Base-by-base conservation (phyloP, 345 rosid genomes). In the Pugionium dolabratum region DNA sequence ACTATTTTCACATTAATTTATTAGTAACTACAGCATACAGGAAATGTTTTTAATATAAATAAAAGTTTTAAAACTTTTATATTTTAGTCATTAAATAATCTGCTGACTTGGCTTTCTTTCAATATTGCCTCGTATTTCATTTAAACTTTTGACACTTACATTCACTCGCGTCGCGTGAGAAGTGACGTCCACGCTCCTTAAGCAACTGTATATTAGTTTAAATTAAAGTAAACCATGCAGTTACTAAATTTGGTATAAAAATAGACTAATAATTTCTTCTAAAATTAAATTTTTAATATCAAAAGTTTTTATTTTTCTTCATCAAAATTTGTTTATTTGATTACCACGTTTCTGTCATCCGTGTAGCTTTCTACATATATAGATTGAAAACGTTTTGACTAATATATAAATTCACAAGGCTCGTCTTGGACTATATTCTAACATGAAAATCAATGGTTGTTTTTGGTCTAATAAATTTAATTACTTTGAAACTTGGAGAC, bases 21-120 rank as follows among this genome's bases (percentile, higher is more conserved):
- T 18, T 18, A 18, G n/a, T n/a, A n/a, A n/a, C n/a, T n/a, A n/a
- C n/a, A n/a, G n/a, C n/a, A n/a, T n/a, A n/a, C n/a, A n/a, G n/a
- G n/a, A n/a, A n/a, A n/a, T 18, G 0, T 18, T 18, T 18, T 18
- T 18, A 18, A 18, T 18, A 18, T 18, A 18, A 18, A 18, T 18
- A 18, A 18, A 18, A 18, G 18, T 18, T 18, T 18, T 18, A 18
- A 18, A 18, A 18, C 18, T 18, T 18, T 18, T 18, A 18, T 18
- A 18, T 18, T 18, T 18, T 18, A 18, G 18, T 18, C 18, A 30
- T 30, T 27, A 10, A 55, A 56, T 39, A 48, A 48, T 71, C 36
- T 56, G 76, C 59, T 63, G 18, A 46, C 75, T 62, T 70, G 62
- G 28, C 62, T 53, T 34, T 62, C 75, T 61, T 52, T 46, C 72